These are phyloP conservation scores for Suhomyces panamericanus DNA, from an alignment of 1,139 yeast species.

Conservation along the genomic window DNA sequence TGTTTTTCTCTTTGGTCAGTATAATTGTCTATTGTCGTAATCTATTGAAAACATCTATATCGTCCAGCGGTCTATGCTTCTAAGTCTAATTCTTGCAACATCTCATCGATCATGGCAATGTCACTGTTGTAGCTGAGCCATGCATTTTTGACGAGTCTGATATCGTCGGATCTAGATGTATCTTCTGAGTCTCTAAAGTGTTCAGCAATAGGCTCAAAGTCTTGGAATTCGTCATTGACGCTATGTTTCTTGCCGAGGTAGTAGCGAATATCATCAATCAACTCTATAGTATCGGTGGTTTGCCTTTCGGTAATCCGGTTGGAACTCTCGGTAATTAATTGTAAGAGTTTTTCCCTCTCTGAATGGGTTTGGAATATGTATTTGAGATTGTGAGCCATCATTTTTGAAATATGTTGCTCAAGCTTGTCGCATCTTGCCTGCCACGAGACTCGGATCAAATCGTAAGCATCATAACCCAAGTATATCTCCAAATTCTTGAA, in stretches of 20 bases:
- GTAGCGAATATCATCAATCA: slow-evolving; percentile 74
- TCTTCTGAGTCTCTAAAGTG: slow-evolving; percentile 14
- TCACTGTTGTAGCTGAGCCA: slow-evolving; percentile 29
- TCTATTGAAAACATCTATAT: too few species aligned
- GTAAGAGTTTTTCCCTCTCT: slow-evolving; percentile 26
- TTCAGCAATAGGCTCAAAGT: slow-evolving; percentile 26
- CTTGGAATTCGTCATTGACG: slow-evolving; percentile 31
- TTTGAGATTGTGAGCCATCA: slow-evolving; percentile 53
- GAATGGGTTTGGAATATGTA: slow-evolving; percentile 24
- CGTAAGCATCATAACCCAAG: slow-evolving; percentile 48
- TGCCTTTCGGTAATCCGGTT: slow-evolving; percentile 59
- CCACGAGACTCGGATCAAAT: slow-evolving; percentile 67
- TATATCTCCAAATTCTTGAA: slow-evolving; percentile 20
- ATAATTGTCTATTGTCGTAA: too few species aligned
- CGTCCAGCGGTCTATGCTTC: slow-evolving; percentile 35
- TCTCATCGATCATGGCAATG: slow-evolving; percentile 42
- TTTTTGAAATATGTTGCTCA: slow-evolving; percentile 61
- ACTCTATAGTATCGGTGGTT: slow-evolving; percentile 76
- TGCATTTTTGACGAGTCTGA: slow-evolving; percentile 34
- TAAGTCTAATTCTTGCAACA: slow-evolving; percentile 43
- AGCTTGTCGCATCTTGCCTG: slow-evolving; percentile 61
- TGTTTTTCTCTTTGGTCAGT: too few species aligned
- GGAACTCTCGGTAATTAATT: slow-evolving; percentile 49
- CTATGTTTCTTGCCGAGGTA: slow-evolving; percentile 54
- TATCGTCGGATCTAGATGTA: slow-evolving; percentile 22